Percentiles rank a stretch among this genome's conserved stretches.
These are phyloP conservation scores for Fonsecaea monophora DNA, from an alignment of 2,329 filamentous ascomycete genomes.

Conservation along the genomic window DNA sequence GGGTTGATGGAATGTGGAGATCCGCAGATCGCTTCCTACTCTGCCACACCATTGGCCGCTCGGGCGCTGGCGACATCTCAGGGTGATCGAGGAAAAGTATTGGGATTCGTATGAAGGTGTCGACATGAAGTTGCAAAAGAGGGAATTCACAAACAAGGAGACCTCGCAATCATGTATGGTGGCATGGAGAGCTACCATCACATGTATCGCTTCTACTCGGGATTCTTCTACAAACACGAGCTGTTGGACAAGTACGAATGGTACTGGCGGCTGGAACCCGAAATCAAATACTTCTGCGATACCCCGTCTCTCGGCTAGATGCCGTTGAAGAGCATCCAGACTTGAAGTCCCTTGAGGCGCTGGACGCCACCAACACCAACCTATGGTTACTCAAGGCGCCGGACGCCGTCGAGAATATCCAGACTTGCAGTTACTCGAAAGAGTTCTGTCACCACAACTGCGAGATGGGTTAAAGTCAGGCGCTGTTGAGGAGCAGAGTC, in stretches of 20 bases:
- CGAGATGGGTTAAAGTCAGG: conserved; percentile 3
- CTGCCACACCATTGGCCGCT: no score
- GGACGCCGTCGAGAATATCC: no score
- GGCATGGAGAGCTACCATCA: conserved; percentile 98
- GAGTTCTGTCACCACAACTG: background rate
- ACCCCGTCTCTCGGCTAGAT: conserved; percentile 49
- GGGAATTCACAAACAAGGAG: conserved; percentile 94
- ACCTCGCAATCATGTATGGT: conserved; percentile 98
- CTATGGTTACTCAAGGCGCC: no score
- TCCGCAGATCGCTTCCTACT: no score
- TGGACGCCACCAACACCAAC: no score
- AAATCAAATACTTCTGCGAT: conserved; percentile 99
- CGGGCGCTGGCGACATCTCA: no score
- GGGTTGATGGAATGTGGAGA: no score
- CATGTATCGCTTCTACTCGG: conserved; percentile 99
- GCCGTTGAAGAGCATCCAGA: conserved; percentile 31
- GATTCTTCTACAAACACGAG: conserved; percentile 98
- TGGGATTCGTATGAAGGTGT: background rate
- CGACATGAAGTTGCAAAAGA: conserved; percentile 85
- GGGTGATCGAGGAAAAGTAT: no score
- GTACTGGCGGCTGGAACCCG: conserved; percentile 99
- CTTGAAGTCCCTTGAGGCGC: background rate
- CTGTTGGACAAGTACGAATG: conserved; percentile 96
- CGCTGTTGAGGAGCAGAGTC: conserved; percentile 2
- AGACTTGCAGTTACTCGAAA: conserved; percentile 11